These are phyloP conservation scores for Penicillium sp. DNA, from an alignment of 2,329 filamentous ascomycete genomes.

Conservation along the genomic window DNA sequence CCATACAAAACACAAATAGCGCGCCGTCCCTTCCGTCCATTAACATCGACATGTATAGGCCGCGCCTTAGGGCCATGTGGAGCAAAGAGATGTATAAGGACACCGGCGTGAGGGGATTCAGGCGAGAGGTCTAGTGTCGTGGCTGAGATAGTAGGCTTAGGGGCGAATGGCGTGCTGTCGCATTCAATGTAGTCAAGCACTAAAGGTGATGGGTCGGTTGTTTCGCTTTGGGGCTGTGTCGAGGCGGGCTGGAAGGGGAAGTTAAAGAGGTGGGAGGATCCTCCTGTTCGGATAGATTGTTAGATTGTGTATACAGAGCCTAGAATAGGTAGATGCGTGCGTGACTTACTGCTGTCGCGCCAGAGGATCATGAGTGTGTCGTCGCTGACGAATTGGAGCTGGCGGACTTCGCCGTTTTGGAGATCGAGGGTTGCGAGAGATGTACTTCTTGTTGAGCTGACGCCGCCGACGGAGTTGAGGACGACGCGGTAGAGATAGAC, in stretches of 20 bases:
- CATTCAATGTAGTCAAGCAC: constrained; percentile 21
- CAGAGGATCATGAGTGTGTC: constrained; percentile 60
- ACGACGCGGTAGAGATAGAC: constrained; percentile 58
- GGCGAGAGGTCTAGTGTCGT: constrained; percentile 22
- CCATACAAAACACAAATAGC: constrained; percentile 56
- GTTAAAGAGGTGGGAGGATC: constrained; percentile 33
- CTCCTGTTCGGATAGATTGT: constrained; percentile 16
- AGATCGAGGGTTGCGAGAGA: constrained; percentile 34
- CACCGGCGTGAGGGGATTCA: constrained; percentile 13
- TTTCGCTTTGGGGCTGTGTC: neutral
- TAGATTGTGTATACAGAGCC: neutral
- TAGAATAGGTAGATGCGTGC: neutral
- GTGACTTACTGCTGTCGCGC: constrained; percentile 31
- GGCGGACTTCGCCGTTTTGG: constrained; percentile 44
- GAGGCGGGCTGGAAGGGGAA: constrained; percentile 29
- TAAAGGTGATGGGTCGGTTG: constrained; percentile 8
- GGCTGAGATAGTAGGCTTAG: constrained; percentile 11
- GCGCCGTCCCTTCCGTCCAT: constrained; percentile 53
- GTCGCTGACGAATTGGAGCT: constrained; percentile 68
- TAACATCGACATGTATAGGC: constrained; percentile 53
- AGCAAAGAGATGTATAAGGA: constrained; percentile 49
- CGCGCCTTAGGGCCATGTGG: constrained; percentile 43
- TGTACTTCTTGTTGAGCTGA: constrained; percentile 48
- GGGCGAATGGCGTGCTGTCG: constrained; percentile 7
- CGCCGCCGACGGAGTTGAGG: constrained; percentile 56